Evolutionary conservation across 257 asterid genomes (phyloP).

Genomic region (Sherardia arvensis): DNA sequence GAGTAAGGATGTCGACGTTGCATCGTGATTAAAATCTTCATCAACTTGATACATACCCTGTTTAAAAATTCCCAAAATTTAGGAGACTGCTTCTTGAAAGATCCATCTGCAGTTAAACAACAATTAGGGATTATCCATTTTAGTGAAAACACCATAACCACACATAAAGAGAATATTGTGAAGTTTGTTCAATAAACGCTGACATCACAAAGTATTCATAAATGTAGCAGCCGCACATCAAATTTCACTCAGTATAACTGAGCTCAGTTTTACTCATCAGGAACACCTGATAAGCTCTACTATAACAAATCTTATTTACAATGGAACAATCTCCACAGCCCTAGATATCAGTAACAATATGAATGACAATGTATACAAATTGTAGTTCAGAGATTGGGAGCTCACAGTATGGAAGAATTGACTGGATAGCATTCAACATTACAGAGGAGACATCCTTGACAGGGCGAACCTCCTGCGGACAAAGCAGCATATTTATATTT

Average conservation of each 20-base stretch:
- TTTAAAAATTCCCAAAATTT: constrained; percentile 70
- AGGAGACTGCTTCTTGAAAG: constrained; percentile 62
- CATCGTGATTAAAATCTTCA: constrained; percentile 74
- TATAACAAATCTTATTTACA: neutral
- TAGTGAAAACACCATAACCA: neutral
- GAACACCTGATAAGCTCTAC: neutral
- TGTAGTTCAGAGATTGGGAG: constrained; percentile 13
- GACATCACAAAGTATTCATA: neutral
- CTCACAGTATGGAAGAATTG: constrained; percentile 80
- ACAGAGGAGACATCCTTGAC: constrained; percentile 84
- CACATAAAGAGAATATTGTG: neutral
- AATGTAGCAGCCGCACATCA: neutral
- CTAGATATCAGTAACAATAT: neutral
- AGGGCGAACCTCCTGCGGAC: constrained; percentile 76
- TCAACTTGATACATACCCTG: constrained; percentile 67
- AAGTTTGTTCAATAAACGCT: neutral
- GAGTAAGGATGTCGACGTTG: constrained; percentile 92
- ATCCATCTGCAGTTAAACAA: constrained; percentile 61
- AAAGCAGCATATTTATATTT: constrained; percentile 1
- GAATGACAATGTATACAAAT: neutral
- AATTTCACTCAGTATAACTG: neutral
- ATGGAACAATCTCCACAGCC: neutral
- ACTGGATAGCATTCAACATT: constrained; percentile 71
- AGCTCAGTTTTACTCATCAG: neutral
- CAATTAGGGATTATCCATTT: constrained; percentile 21